Percentiles rank a stretch among this genome's conserved stretches.
Conservation (phyloP, 2,329 filamentous ascomycete species). For the Neofusicoccum cordaticola region DNA sequence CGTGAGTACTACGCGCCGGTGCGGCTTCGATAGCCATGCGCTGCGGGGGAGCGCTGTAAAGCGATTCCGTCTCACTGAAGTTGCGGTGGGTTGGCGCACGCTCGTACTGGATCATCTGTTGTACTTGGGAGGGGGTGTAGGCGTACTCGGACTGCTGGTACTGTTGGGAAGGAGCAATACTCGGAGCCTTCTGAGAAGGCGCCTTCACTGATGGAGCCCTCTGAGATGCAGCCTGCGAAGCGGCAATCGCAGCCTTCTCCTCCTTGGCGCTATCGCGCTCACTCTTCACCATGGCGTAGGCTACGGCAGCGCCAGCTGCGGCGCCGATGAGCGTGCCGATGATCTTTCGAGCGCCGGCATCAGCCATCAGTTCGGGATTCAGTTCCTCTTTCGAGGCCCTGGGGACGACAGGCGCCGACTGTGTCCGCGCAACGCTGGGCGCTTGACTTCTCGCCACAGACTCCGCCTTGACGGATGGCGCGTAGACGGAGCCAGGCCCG, state of each 20-base stretch:
- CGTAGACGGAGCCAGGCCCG: slow-evolving; percentile 21
- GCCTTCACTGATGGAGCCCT: not conserved
- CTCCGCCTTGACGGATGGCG: slow-evolving; percentile 24
- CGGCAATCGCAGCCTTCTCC: slow-evolving; percentile 30
- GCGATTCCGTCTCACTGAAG: slow-evolving; percentile 32
- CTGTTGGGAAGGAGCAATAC: not conserved
- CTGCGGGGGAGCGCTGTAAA: slow-evolving; percentile 23
- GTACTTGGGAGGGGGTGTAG: slow-evolving; percentile 13
- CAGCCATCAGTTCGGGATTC: slow-evolving; percentile 35
- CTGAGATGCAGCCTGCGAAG: not conserved
- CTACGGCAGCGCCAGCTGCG: slow-evolving; percentile 71
- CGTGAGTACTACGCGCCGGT: slow-evolving; percentile 30
- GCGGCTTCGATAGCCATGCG: slow-evolving; percentile 41
- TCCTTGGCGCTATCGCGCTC: slow-evolving; percentile 50
- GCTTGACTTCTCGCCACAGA: slow-evolving; percentile 23
- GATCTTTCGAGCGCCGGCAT: slow-evolving; percentile 60
- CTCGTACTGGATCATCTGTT: slow-evolving; percentile 18
- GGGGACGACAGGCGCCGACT: slow-evolving; percentile 31
- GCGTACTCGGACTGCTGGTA: slow-evolving; percentile 3
- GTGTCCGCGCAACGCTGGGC: slow-evolving; percentile 29
- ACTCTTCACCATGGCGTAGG: slow-evolving; percentile 69
- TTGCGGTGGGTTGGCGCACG: slow-evolving; percentile 30
- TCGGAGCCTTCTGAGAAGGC: slow-evolving; percentile 8
- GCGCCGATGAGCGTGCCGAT: slow-evolving; percentile 76
- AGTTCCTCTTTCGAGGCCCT: slow-evolving; percentile 25